A percentile compares a stretch with the other conserved stretches of the same genome.
These are phyloP conservation scores for Phaeosphaeriaceae sp. DNA, from an alignment of 2,329 filamentous ascomycete species.

Conservation along the genomic window DNA sequence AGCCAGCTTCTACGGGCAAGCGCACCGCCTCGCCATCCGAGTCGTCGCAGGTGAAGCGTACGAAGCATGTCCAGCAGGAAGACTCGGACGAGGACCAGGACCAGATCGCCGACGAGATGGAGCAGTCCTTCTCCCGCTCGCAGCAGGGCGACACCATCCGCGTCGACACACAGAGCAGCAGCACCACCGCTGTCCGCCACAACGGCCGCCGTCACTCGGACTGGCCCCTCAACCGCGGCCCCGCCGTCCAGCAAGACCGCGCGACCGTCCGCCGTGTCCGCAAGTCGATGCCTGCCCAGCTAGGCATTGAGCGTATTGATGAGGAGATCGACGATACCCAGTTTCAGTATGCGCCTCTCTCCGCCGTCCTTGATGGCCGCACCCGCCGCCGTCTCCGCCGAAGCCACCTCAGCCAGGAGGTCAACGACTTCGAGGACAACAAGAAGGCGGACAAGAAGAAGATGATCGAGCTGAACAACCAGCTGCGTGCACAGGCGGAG, in stretches of 20 bases:
- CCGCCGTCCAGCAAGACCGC: conserved; percentile 33
- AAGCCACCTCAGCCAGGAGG: conserved; percentile 51
- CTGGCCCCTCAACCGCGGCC: conserved; percentile 41
- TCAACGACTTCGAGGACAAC: conserved; percentile 49
- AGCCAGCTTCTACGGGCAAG: conserved; percentile 30
- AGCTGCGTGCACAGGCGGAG: conserved; percentile 48
- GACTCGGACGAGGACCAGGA: conserved; percentile 41
- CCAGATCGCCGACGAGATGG: conserved; percentile 44
- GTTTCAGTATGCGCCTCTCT: conserved; percentile 47
- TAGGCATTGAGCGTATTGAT: conserved; percentile 34
- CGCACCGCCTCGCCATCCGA: conserved; percentile 40
- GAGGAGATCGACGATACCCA: conserved; percentile 28
- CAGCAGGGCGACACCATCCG: conserved; percentile 27
- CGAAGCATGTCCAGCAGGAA: conserved; percentile 39
- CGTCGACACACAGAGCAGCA: conserved; percentile 20
- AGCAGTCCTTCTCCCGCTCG: conserved; percentile 37
- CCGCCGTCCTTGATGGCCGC: conserved; percentile 41
- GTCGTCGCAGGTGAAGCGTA: conserved; percentile 39
- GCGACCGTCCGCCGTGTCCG: conserved; percentile 37
- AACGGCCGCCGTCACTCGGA: conserved; percentile 45
- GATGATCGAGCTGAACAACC: conserved; percentile 45
- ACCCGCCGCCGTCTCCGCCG: conserved; percentile 50
- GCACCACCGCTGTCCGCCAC: conserved; percentile 24
- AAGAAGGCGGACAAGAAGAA: conserved; percentile 48
- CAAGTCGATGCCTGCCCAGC: conserved; percentile 47